Conservation (phyloP, 495 filamentous ascomycete species). For the Wilcoxina mikolae region DNA sequence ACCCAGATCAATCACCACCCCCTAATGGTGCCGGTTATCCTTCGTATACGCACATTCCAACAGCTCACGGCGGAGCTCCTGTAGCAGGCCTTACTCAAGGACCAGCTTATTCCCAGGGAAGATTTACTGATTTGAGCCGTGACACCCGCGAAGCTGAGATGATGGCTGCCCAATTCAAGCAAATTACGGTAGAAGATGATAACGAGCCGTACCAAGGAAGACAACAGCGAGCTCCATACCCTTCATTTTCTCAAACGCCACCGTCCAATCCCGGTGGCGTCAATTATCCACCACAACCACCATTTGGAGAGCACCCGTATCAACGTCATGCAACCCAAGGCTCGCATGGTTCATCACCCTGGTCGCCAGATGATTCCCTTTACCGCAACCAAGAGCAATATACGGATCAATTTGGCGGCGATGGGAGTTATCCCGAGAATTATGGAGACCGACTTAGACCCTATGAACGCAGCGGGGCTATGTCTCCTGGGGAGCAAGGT, state of each 20-base stretch:
- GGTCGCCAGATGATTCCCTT: conserved; percentile 21
- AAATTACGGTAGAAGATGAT: conserved; percentile 25
- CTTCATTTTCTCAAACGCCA: conserved; percentile 3
- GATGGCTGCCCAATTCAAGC: conserved; percentile 20
- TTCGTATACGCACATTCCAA: conserved; percentile 24
- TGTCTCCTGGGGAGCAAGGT: conserved; percentile 31
- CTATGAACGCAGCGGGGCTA: conserved; percentile 29
- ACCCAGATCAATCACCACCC: conserved; percentile 22
- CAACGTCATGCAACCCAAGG: conserved; percentile 10
- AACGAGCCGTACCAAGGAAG: conserved; percentile 10
- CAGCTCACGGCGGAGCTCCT: conserved; percentile 13
- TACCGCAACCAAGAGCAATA: conserved; percentile 20
- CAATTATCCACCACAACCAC: conserved; percentile 18
- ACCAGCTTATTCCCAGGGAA: conserved; percentile 21
- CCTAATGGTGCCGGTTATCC: conserved; percentile 20
- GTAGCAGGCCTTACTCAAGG: conserved; percentile 13
- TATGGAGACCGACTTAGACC: conserved; percentile 26
- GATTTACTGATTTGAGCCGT: conserved; percentile 29
- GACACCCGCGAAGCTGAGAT: conserved; percentile 31
- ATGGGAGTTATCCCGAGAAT: conserved; percentile 14
- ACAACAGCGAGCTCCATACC: background rate
- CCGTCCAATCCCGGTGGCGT: conserved; percentile 12
- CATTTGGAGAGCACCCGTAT: conserved; percentile 19
- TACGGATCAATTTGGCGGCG: conserved; percentile 16
- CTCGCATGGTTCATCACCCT: conserved; percentile 13